phyloP scores from a whole-genome alignment of 441 rosid species.

The Syzygium syzygioides region DNA sequence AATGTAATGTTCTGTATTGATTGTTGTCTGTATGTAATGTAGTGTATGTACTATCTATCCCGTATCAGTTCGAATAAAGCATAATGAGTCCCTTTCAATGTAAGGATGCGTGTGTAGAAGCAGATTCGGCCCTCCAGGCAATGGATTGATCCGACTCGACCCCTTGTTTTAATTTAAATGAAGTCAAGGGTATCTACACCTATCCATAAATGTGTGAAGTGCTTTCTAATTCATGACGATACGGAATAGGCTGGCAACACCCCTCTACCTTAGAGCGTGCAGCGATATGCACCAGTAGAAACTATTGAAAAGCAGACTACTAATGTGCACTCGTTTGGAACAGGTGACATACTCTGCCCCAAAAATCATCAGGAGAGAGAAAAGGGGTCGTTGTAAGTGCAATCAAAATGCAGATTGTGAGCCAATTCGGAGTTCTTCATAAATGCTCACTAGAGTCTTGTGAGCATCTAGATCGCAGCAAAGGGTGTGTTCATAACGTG shows the following conservation, averaged over 20 bases:
- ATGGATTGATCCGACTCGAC: background rate
- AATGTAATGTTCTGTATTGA: background rate
- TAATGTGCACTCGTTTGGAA: background rate
- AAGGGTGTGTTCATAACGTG: background rate
- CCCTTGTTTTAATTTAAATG: background rate
- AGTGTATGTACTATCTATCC: background rate
- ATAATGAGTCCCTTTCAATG: background rate
- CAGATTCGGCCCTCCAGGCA: background rate
- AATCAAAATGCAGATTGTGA: background rate
- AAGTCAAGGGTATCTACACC: background rate
- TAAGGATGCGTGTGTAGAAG: background rate
- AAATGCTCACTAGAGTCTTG: background rate
- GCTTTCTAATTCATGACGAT: background rate
- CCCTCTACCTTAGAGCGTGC: background rate
- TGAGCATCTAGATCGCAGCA: background rate
- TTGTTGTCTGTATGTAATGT: background rate
- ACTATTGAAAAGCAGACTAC: background rate
- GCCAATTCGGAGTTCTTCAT: background rate
- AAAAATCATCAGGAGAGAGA: background rate
- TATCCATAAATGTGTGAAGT: background rate
- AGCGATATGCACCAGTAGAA: background rate
- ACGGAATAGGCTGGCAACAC: background rate
- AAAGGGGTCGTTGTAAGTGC: background rate
- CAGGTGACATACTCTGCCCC: background rate
- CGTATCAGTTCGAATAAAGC: background rate